These are phyloP conservation scores for Prunus armeniaca DNA, from an alignment of 306 rosid species.

Conservation along the genomic window DNA sequence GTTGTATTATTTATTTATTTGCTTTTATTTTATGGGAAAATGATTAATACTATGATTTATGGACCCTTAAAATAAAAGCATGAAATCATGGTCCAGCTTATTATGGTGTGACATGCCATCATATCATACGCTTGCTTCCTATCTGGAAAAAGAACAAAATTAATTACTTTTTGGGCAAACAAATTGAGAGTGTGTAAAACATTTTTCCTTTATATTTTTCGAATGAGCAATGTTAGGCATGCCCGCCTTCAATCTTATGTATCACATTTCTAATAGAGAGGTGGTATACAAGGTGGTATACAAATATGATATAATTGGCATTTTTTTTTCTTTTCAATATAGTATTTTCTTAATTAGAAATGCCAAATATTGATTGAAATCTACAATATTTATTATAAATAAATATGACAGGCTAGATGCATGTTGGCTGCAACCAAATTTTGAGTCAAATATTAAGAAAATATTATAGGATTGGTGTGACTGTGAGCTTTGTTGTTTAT, in stretches of 20 bases:
- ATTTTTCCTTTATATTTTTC: not conserved
- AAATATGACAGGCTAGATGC: not conserved
- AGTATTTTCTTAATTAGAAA: too few species aligned
- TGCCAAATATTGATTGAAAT: too few species aligned
- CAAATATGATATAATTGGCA: too few species aligned
- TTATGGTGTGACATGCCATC: conserved; percentile 7
- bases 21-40: conserved; percentile 11
- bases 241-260: too few species aligned
- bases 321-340: too few species aligned
- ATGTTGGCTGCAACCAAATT: not conserved
- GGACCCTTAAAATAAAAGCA: conserved; percentile 1
- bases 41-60: conserved; percentile 2
- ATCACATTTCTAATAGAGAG: too few species aligned
- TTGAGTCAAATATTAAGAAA: too few species aligned
- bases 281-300: too few species aligned
- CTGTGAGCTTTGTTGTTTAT: not conserved
- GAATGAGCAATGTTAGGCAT: not conserved
- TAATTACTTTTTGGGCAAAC: not conserved
- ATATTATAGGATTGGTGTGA: not conserved
- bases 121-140: not conserved
- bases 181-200: not conserved
- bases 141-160: not conserved
- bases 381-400: not conserved
- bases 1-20: not conserved
- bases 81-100: conserved; percentile 7